Evolutionary conservation across 148 eudicot genomes (phyloP).

Genomic region (Rhododendron ferrugineum): DNA sequence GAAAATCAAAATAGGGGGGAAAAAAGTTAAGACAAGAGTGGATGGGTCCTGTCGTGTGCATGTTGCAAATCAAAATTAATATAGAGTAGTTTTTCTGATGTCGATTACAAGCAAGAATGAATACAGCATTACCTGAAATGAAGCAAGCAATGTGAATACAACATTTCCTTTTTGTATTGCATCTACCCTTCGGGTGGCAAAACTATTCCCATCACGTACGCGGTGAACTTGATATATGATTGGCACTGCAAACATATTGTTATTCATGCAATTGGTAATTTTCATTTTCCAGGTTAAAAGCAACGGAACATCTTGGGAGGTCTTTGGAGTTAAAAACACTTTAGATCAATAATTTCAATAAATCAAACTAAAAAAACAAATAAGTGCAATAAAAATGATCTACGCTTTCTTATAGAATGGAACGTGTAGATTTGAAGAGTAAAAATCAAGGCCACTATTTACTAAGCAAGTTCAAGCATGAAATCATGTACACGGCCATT

Average conservation of each 20-base stretch:
- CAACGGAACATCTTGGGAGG: background rate
- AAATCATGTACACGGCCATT: background rate
- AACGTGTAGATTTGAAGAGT: background rate
- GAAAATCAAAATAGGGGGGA: background rate
- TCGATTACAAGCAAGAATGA: conserved; percentile 1
- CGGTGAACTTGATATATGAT: conserved; percentile 88
- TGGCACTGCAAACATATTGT: conserved; percentile 59
- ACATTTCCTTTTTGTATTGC: conserved; percentile 86
- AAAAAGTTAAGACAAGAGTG: background rate
- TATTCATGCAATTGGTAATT: background rate
- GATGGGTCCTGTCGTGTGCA: background rate
- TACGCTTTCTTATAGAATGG: background rate
- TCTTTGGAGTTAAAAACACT: background rate
- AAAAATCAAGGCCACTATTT: background rate
- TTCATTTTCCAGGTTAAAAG: background rate
- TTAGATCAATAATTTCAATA: background rate
- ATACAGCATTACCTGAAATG: conserved; percentile 67
- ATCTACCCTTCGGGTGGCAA: conserved; percentile 82
- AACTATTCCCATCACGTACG: conserved; percentile 89
- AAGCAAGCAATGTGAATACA: conserved; percentile 79
- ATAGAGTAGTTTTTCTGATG: background rate
- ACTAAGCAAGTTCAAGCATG: background rate
- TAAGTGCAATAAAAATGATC: background rate
- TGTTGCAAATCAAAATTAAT: background rate
- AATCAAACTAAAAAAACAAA: background rate